Conservation (phyloP, 805 yeast species). For the Yarrowia sp. region DNA sequence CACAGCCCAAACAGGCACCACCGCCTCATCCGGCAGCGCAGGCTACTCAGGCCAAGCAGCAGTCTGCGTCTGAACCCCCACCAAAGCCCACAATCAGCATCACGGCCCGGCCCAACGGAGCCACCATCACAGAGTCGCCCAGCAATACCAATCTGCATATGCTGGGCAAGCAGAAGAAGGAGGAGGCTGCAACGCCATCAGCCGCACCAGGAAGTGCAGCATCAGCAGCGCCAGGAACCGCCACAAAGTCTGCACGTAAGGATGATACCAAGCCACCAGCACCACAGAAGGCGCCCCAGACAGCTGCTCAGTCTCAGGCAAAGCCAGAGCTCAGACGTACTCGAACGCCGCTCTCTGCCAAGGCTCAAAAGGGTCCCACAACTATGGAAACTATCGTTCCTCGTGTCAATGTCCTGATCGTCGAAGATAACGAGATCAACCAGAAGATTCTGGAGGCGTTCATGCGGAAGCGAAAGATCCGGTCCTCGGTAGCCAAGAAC, state of each 20-base stretch:
- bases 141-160: constrained; percentile 29
- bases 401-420: constrained; percentile 87
- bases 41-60: neutral
- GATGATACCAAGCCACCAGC: neutral
- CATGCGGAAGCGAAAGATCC: constrained; percentile 81
- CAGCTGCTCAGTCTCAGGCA: neutral
- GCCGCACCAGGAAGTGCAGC: neutral
- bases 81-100: constrained; percentile 33
- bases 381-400: constrained; percentile 70
- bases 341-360: constrained; percentile 17
- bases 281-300: constrained; percentile 9
- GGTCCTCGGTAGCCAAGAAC: constrained; percentile 84
- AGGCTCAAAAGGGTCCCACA: constrained; percentile 9
- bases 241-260: neutral
- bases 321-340: constrained; percentile 25
- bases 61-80: neutral
- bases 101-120: constrained; percentile 36
- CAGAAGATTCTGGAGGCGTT: constrained; percentile 91
- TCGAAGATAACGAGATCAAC: constrained; percentile 95
- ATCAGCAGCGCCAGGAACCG: neutral
- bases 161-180: constrained; percentile 28
- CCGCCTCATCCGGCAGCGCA: no score
- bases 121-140: constrained; percentile 37
- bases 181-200: neutral
- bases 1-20: no score